These are phyloP conservation scores for Trypanosomatidae sp. DNA, from an alignment of 208 protist species.

Conservation along the genomic window DNA sequence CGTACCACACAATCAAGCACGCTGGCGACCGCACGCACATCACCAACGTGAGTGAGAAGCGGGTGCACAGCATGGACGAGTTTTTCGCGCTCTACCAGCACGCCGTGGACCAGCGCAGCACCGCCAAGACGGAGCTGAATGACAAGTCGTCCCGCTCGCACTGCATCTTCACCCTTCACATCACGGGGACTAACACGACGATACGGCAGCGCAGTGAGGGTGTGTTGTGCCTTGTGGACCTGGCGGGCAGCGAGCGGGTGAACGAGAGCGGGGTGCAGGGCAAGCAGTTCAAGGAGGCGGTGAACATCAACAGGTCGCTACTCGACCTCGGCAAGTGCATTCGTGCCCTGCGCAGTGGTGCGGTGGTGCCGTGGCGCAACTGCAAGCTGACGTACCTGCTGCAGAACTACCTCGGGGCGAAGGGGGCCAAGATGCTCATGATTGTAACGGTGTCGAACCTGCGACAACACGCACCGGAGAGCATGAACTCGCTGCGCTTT, in stretches of 20 bases:
- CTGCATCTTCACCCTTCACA: conserved; percentile 83
- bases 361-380: conserved; percentile 91
- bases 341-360: conserved; percentile 62
- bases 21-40: conserved; percentile 53
- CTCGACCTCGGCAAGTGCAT: conserved; percentile 94
- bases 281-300: conserved; percentile 87
- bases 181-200: conserved; percentile 58
- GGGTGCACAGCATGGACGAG: conserved; percentile 46
- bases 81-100: conserved; percentile 66
- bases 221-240: conserved; percentile 90
- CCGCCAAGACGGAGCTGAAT: conserved; percentile 84
- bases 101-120: conserved; percentile 68
- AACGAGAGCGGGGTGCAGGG: conserved; percentile 89
- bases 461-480: conserved; percentile 69
- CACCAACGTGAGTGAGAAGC: conserved; percentile 54
- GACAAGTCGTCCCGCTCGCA: conserved; percentile 92
- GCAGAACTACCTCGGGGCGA: conserved; percentile 87
- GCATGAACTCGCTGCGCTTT: conserved; percentile 90
- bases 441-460: conserved; percentile 89
- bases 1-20: conserved; percentile 80
- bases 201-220: conserved; percentile 79
- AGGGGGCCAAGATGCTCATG: conserved; percentile 93
- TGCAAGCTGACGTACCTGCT: conserved; percentile 92
- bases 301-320: conserved; percentile 94
- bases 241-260: conserved; percentile 94